Evolutionary conservation across 768 basidiomycete species (phyloP).

Genomic region (Coprinopsis sp.): DNA sequence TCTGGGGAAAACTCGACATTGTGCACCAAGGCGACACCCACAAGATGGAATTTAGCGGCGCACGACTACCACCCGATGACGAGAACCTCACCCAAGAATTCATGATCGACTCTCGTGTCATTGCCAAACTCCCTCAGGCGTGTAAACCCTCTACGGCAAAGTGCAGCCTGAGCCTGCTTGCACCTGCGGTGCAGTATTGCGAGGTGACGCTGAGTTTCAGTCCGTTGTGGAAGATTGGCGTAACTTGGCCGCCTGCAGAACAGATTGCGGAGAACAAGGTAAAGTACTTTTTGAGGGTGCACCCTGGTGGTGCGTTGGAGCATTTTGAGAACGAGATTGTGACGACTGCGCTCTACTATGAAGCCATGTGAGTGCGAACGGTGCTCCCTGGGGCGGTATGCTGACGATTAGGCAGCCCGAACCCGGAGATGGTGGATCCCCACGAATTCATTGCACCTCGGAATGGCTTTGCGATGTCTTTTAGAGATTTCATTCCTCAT

Average conservation of each 20-base stretch:
- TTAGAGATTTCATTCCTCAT: constrained; percentile 76
- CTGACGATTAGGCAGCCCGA: constrained; percentile 50
- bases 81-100: constrained; percentile 59
- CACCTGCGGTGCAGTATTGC: constrained; percentile 73
- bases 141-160: constrained; percentile 71
- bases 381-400: background rate
- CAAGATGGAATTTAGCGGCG: constrained; percentile 78
- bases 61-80: constrained; percentile 58
- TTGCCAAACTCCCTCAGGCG: constrained; percentile 71
- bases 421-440: constrained; percentile 71
- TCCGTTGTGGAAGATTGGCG: constrained; percentile 66
- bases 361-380: constrained; percentile 61
- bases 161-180: constrained; percentile 70
- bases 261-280: constrained; percentile 60
- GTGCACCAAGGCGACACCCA: constrained; percentile 75
- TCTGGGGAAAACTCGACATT: constrained; percentile 86
- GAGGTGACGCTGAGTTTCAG: constrained; percentile 73
- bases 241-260: constrained; percentile 79
- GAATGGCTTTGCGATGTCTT: constrained; percentile 83
- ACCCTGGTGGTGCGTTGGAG: constrained; percentile 82
- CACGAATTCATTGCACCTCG: constrained; percentile 74
- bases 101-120: constrained; percentile 71
- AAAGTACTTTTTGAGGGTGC: constrained; percentile 79
- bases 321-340: constrained; percentile 83
- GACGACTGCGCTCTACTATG: constrained; percentile 78